phyloP scores from a whole-genome alignment of 2,329 filamentous ascomycete species.

The Verticillium nubilum region DNA sequence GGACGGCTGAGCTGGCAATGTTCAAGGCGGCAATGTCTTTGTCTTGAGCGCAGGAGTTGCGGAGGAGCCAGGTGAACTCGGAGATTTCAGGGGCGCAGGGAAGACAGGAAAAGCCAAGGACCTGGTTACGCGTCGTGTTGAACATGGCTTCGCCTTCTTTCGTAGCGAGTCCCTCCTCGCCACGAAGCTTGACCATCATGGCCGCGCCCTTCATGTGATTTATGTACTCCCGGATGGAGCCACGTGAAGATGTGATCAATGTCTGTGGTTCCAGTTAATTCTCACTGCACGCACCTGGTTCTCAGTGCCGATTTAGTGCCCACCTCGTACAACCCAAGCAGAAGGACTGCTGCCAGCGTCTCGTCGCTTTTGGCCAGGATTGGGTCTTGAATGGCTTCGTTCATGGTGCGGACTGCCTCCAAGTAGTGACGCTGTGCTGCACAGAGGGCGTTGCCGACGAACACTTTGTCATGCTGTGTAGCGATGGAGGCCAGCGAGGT shows the following conservation, averaged over 20 bases:
- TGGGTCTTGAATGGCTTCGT: constrained; percentile 11
- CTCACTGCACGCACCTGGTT: no score
- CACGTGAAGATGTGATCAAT: constrained; percentile 8
- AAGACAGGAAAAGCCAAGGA: constrained; percentile 14
- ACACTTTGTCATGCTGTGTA: constrained; percentile 1
- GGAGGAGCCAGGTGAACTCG: constrained; percentile 15
- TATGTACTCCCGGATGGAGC: constrained; percentile 13
- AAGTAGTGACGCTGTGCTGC: constrained; percentile 13
- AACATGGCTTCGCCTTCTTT: constrained; percentile 16
- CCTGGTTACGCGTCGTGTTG: constrained; percentile 15
- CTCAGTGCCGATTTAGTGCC: neutral
- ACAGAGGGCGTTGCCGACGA: constrained; percentile 2
- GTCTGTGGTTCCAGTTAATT: constrained; percentile 5
- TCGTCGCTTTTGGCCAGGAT: constrained; percentile 9
- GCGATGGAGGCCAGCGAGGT: constrained; percentile 11
- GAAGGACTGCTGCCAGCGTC: constrained; percentile 10
- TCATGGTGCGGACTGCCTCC: constrained; percentile 10
- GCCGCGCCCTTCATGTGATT: constrained; percentile 17
- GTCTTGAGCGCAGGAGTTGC: constrained; percentile 11
- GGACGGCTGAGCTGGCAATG: constrained; percentile 13
- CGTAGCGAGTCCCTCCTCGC: constrained; percentile 11
- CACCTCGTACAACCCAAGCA: constrained; percentile 13
- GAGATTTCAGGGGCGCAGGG: constrained; percentile 11
- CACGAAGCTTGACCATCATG: constrained; percentile 14
- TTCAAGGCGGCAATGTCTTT: constrained; percentile 14